phyloP scores from a whole-genome alignment of 805 yeast species.

The Wickerhamiella lipophila region DNA sequence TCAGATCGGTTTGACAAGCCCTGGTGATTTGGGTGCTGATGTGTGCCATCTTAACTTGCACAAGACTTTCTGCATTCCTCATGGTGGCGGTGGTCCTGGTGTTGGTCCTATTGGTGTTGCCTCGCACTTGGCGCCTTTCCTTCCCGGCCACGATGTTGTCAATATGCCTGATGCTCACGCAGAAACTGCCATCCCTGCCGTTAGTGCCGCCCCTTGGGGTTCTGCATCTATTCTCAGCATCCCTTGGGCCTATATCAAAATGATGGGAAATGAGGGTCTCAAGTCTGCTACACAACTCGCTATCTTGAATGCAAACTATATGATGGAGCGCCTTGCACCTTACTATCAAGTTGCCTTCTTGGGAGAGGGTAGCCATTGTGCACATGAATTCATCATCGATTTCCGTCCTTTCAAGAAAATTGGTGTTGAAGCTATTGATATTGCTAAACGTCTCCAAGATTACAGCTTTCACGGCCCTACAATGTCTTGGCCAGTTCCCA shows the following conservation, averaged over 20 bases:
- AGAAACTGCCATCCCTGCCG: constrained; percentile 52
- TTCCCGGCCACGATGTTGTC: constrained; percentile 65
- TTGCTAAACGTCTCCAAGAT: constrained; percentile 94
- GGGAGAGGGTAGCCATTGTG: constrained; percentile 60
- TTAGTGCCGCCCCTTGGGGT: constrained; percentile 90
- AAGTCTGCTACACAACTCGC: constrained; percentile 84
- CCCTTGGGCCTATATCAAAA: constrained; percentile 86
- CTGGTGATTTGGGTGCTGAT: constrained; percentile 96
- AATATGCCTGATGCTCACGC: constrained; percentile 31
- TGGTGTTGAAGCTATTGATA: constrained; percentile 89
- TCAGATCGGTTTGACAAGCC: constrained; percentile 92
- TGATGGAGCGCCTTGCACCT: constrained; percentile 64
- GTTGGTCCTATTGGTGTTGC: constrained; percentile 96
- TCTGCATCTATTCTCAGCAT: constrained; percentile 89
- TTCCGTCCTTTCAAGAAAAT: constrained; percentile 64
- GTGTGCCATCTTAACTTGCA: constrained; percentile 95
- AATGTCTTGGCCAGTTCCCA: constrained; percentile 96
- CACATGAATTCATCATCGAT: constrained; percentile 92
- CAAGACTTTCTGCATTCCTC: constrained; percentile 95
- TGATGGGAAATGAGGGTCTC: constrained; percentile 77
- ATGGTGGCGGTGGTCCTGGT: constrained; percentile 99
- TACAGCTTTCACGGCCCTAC: constrained; percentile 99
- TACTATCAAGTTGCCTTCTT: constrained; percentile 69
- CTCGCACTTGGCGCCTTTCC: constrained; percentile 60
- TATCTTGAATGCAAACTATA: constrained; percentile 88